Base-by-base conservation (phyloP, 306 rosid species). In the Potentilla sterilis region DNA sequence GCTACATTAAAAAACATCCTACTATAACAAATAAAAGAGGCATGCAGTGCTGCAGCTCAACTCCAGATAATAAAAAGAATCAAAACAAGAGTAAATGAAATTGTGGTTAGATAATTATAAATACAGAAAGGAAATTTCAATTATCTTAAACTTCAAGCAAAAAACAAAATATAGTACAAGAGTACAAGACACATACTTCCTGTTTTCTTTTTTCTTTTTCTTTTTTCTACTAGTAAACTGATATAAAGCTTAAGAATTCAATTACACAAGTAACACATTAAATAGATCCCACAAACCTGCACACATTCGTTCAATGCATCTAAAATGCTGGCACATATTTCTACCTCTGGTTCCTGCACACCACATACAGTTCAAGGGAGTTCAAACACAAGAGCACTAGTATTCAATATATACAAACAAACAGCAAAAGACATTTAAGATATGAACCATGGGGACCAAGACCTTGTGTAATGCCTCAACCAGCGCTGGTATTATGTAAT, bases 381-480 rank as follows among this genome's bases (percentile, higher is more conserved):
- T 11, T 49, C 73, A 35, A 35, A 67, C 49, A 2, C n/a, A 44
- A 7, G 40, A 22, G 24, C 41, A 6, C 40, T 46, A 4, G 5
- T 14, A 69, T 14, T 69, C 10, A 7, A 67, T 41, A 67, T 21
- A 67, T 41, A 42, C n/a, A 67, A n/a, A 42, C 48, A 65, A 18
- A 65, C 12, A 67, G 18, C 72, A 21, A 42, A 22, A 34, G 12
- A 37, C 28, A 58, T 19, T 47, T 46, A 49, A 19, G 40, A 69
- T 43, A 24, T 24, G 40, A 69, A 41, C 57, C 41, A 69, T 7
- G 34, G 57, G 13, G 24, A 22, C 57, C 40, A 72, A 41, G 64
- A 89, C 98, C 91, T 94, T 94, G 37, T 91, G 97, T 71, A 94
- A 88, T 41, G 98, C 98, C 80, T 94, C 97, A 81, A 92, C 98